phyloP scores from a whole-genome alignment of 139 green algal species.

The Chlorella sp. region DNA sequence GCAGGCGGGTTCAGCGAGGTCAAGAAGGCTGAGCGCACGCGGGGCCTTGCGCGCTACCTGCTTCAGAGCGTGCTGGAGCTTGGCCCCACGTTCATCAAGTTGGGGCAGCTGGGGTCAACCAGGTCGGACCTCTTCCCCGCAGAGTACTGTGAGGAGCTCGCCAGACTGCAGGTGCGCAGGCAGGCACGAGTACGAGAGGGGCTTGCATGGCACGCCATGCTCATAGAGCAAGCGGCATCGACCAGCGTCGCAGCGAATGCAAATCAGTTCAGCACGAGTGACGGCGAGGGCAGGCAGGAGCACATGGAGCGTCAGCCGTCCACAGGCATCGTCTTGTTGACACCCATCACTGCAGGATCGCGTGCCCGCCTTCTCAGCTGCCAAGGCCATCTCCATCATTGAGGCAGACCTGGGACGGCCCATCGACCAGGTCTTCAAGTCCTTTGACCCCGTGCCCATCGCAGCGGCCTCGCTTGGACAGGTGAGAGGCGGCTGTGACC shows the following conservation, averaged over 20 bases:
- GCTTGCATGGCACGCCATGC: too few relatives aligned
- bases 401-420: constrained; percentile 77
- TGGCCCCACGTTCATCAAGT: constrained; percentile 75
- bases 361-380: constrained; percentile 85
- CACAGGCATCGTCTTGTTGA: too few relatives aligned
- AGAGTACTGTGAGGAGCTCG: constrained; percentile 88
- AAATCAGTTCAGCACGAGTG: too few relatives aligned
- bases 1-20: constrained; percentile 56
- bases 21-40: constrained; percentile 33
- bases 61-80: constrained; percentile 61
- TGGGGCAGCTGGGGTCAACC: constrained; percentile 70
- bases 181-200: too few relatives aligned
- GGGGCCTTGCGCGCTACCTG: constrained; percentile 51
- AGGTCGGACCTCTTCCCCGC: constrained; percentile 71
- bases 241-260: too few relatives aligned
- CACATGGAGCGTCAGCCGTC: too few relatives aligned
- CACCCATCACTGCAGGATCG: constrained; percentile 66
- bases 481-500: constrained; percentile 21
- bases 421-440: constrained; percentile 39
- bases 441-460: constrained; percentile 83
- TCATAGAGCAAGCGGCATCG: too few relatives aligned
- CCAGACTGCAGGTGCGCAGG: constrained; percentile 75
- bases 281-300: too few relatives aligned
- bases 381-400: constrained; percentile 75
- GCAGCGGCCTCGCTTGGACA: constrained; percentile 90